A percentile compares a stretch with the other conserved stretches of the same genome.
Conservation (phyloP, 2,329 filamentous ascomycete genomes). For the Ophiostoma sp. region DNA sequence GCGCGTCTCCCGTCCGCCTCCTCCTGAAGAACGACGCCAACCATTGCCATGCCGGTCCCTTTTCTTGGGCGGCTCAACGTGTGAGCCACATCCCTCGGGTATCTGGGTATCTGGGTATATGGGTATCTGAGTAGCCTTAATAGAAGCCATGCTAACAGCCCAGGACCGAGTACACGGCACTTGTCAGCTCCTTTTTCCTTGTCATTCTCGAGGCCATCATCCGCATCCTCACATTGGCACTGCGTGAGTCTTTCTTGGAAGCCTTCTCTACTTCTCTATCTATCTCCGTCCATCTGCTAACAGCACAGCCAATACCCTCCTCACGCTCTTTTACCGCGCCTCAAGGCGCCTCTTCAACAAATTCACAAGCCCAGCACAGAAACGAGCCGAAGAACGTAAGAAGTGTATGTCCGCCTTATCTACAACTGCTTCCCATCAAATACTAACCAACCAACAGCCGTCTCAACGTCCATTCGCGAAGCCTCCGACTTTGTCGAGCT, state of each 20-base stretch:
- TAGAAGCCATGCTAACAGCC: conserved; percentile 6
- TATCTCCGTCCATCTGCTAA: background rate
- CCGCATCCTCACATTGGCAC: conserved; percentile 76
- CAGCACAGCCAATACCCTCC: conserved; percentile 67
- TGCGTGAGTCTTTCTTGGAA: conserved; percentile 55
- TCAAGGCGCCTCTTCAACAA: conserved; percentile 79
- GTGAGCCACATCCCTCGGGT: conserved; percentile 36
- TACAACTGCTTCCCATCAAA: conserved; percentile 39
- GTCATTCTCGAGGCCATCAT: conserved; percentile 78
- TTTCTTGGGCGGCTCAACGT: conserved; percentile 50
- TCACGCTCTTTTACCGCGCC: conserved; percentile 73
- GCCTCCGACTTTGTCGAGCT: conserved; percentile 90
- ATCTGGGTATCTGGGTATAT: too few species aligned
- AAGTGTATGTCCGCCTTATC: conserved; percentile 49
- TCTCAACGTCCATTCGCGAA: conserved; percentile 73
- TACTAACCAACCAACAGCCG: conserved; percentile 39
- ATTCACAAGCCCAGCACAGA: conserved; percentile 64
- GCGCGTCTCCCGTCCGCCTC: background rate
- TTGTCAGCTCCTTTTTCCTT: conserved; percentile 76
- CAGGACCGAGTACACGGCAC: conserved; percentile 80
- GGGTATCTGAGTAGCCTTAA: too few species aligned
- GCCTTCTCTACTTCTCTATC: background rate
- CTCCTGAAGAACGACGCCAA: background rate
- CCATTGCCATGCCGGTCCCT: conserved; percentile 45
- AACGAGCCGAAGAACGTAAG: conserved; percentile 61